Base-by-base conservation (phyloP, 805 yeast species). In the Sugiyamaella smithiae region DNA sequence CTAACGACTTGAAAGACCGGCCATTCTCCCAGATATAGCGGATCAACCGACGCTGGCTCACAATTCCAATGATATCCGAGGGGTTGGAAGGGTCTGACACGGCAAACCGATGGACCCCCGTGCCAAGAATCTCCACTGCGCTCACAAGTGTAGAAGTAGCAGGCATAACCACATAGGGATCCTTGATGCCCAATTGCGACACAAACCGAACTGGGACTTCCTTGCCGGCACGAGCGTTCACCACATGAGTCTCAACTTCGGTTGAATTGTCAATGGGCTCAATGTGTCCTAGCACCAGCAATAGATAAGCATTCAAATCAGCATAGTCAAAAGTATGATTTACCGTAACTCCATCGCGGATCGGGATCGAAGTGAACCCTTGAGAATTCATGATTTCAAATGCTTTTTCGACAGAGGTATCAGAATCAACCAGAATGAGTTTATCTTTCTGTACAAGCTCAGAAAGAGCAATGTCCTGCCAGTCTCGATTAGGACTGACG, bases 41-140 rank as follows among this genome's bases (percentile, higher is more conserved):
- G 47, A 91, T 78, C 58, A 88, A 72, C 60, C 98, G 79, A 65
- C 99, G 82, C 70, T 91, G 99, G 0, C 97, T 88, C 40, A 93
- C 72, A 9, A 91, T 80, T 50, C 98, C 98, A 2, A 85, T 80
- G 43, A 90, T 81, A 51, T 74, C 73, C 20, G 77, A 72, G 43
- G 72, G 67, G 42, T 72, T 75, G 14, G 69, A 66, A 19, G 65
- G 65, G 61, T 80, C 73, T 19, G 84, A 76, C 48, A 90, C 86
- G 8, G 97, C 96, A 17, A 91, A 80, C 63, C 99, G 76, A 69
- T 93, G 99, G 2, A 90, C 96, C 17, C 99, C 99, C 33, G 86
- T 80, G n/a, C 97, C 98, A 53, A 91, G 72, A 9, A 86, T 81
- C 65, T 88, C 95, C 58, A 87, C 85, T 1, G 88, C 97, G 4